A percentile compares a stretch with the other conserved stretches of the same genome.
Evolutionary conservation across 1,284 basidiomycete genomes (phyloP).

Genomic region (Ceratobasidium papillatum): DNA sequence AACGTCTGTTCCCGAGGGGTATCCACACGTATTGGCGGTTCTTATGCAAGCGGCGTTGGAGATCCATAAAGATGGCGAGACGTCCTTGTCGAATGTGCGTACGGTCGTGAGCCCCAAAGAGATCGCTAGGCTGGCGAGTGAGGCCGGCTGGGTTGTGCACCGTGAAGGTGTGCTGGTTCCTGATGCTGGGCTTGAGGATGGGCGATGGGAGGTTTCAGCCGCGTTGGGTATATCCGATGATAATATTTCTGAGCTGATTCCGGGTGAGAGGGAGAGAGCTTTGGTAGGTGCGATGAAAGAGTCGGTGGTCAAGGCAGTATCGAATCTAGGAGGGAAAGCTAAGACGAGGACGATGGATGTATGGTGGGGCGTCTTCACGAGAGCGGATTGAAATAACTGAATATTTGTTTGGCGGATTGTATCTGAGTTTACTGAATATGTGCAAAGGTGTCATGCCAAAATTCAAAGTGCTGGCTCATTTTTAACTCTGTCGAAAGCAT

Average conservation of each 20-base stretch:
- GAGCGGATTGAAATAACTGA: not conserved
- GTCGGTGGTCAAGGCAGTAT: conserved; percentile 45
- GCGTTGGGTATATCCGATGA: conserved; percentile 45
- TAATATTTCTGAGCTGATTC: conserved; percentile 47
- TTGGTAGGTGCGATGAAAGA: conserved; percentile 51
- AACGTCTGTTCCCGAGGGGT: conserved; percentile 47
- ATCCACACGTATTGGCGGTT: conserved; percentile 55
- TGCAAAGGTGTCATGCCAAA: not conserved
- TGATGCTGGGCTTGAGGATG: conserved; percentile 52
- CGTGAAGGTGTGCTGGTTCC: conserved; percentile 50
- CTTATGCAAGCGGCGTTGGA: conserved; percentile 56
- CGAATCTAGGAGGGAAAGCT: conserved; percentile 43
- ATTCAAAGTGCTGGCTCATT: conserved; percentile 17
- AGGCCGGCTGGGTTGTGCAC: conserved; percentile 49
- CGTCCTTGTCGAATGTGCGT: conserved; percentile 54
- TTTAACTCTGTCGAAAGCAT: conserved; percentile 34
- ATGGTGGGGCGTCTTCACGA: conserved; percentile 47
- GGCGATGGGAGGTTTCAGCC: conserved; percentile 52
- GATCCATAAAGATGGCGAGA: conserved; percentile 49
- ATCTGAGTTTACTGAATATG: not conserved
- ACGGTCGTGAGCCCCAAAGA: conserved; percentile 54
- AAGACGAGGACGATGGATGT: conserved; percentile 53
- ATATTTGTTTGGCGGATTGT: not conserved
- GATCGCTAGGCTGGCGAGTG: conserved; percentile 51
- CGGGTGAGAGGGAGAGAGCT: conserved; percentile 49